Conservation (phyloP, 2,329 filamentous ascomycete genomes). For the Cadophora sp. region DNA sequence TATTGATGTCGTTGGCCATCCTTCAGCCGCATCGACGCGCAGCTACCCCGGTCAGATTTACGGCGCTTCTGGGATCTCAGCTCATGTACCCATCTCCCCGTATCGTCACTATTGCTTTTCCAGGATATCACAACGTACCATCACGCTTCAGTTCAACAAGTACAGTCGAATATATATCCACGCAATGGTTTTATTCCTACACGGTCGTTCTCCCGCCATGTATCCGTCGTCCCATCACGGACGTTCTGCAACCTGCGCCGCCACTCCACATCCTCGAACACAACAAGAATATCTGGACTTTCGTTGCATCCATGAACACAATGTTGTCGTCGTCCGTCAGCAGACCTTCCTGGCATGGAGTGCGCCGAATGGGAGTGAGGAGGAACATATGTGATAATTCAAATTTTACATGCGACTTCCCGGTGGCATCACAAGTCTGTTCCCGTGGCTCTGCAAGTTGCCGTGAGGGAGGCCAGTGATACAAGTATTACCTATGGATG, state of each 20-base stretch:
- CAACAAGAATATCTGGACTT: slow-evolving; percentile 15
- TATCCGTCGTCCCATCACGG: not conserved
- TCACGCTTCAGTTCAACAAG: slow-evolving; percentile 1
- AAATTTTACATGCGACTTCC: slow-evolving; percentile 12
- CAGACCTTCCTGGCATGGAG: slow-evolving; percentile 7
- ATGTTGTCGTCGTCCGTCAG: slow-evolving; percentile 13
- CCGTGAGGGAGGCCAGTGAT: slow-evolving; percentile 22
- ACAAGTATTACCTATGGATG: slow-evolving; percentile 19
- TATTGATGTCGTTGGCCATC: slow-evolving; percentile 28
- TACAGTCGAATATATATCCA: slow-evolving; percentile 7
- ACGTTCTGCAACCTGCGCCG: slow-evolving; percentile 10
- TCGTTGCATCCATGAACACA: slow-evolving; percentile 10
- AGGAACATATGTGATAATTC: slow-evolving; percentile 15
- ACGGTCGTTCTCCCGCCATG: not conserved
- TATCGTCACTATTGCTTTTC: slow-evolving; percentile 12
- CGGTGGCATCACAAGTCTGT: slow-evolving; percentile 19
- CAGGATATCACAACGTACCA: slow-evolving; percentile 4
- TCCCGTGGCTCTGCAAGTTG: slow-evolving; percentile 17
- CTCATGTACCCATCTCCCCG: slow-evolving; percentile 6
- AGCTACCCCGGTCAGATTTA: too few relatives aligned
- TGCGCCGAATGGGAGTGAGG: slow-evolving; percentile 4
- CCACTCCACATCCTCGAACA: slow-evolving; percentile 12
- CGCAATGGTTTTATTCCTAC: slow-evolving; percentile 1
- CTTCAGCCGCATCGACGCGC: too few relatives aligned
- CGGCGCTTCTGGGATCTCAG: too few relatives aligned